Evolutionary conservation across 2,329 filamentous ascomycete species (phyloP), one percentile per base, ranked within the genome.

Genomic region (Didymella arachidicola): DNA sequence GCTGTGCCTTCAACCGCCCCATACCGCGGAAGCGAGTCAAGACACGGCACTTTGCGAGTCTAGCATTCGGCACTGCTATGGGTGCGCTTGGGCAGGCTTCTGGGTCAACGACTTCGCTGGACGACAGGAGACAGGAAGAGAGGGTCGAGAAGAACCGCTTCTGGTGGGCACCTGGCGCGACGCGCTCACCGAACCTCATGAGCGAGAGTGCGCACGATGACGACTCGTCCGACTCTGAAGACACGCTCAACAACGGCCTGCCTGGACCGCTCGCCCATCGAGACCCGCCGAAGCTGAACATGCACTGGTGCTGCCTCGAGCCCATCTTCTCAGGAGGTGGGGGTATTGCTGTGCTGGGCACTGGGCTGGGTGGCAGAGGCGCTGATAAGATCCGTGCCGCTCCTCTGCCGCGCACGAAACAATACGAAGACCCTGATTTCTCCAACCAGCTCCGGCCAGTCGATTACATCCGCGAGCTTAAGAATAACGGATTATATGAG

Each of bases 291-390:
- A 81, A 79, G 56, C 75, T 85, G 57, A 84, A 82, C 54, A 84
- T 86, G 70, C 80, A 82, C 62, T 87, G 84, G 84, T 87, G 84
- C 68, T 87, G 84, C 63, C 80, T 84, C 4, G 84, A 86, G 63
- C 84, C 84, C 16, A 81, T 85, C 48, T 86, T 86, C 65, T 86
- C 84, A 26, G 84, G 84, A 10, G 84, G 84, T 10, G 84, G 84
- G 46, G 84, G 84, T 14, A 86, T 87, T 59, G 84, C 82, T 34
- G 83, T 86, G 50, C 76, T 83, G 14, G 82, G 82, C n/a, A 75
- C 74, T 50, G 76, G 73, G 38, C 68, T 78, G 27, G 79, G 79
- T 3, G 81, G 79, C 59, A 79, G 80, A 62, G 83, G 84, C 44
- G 82, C 82, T 16, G 84, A 86, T 60, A 80, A 81, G 61, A 81